These are phyloP conservation scores for Flaveria trinervia DNA, from an alignment of 129 eudicot species.

Conservation along the genomic window DNA sequence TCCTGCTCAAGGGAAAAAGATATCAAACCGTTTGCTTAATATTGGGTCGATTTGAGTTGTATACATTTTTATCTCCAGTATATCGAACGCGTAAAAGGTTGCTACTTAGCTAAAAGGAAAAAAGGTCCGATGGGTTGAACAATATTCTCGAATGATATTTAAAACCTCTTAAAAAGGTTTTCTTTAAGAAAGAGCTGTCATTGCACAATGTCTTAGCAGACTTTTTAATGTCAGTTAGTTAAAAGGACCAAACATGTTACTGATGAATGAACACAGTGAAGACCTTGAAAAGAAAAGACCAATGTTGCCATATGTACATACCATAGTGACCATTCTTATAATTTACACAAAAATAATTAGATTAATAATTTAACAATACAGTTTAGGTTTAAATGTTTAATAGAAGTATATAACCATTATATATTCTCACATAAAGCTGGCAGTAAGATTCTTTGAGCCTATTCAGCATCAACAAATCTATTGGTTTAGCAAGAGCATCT, in stretches of 20 bases:
- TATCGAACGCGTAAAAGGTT: neutral
- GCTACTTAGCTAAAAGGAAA: neutral
- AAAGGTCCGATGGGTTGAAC: neutral
- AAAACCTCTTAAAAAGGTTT: too few relatives aligned
- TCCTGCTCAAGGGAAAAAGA: constrained; percentile 50
- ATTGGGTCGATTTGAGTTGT: neutral
- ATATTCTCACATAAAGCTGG: constrained; percentile 61
- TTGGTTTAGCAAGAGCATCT: constrained; percentile 80
- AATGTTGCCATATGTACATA: too few relatives aligned
- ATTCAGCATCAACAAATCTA: constrained; percentile 86
- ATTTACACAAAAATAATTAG: neutral
- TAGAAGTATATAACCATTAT: neutral
- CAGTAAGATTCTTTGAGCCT: constrained; percentile 85
- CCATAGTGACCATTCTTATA: too few relatives aligned
- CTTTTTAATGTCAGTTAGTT: too few relatives aligned
- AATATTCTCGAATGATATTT: too few relatives aligned
- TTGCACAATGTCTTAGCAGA: too few relatives aligned
- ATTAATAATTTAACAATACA: neutral
- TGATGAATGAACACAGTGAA: too few relatives aligned
- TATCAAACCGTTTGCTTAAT: neutral
- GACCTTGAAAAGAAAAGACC: too few relatives aligned
- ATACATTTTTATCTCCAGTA: neutral
- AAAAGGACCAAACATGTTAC: too few relatives aligned
- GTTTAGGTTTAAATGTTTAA: neutral
- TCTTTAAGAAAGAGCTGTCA: too few relatives aligned